A percentile compares a stretch with the other conserved stretches of the same genome.
Evolutionary conservation across 2,329 filamentous ascomycete species (phyloP).

Genomic region (Polytolypa hystricis): DNA sequence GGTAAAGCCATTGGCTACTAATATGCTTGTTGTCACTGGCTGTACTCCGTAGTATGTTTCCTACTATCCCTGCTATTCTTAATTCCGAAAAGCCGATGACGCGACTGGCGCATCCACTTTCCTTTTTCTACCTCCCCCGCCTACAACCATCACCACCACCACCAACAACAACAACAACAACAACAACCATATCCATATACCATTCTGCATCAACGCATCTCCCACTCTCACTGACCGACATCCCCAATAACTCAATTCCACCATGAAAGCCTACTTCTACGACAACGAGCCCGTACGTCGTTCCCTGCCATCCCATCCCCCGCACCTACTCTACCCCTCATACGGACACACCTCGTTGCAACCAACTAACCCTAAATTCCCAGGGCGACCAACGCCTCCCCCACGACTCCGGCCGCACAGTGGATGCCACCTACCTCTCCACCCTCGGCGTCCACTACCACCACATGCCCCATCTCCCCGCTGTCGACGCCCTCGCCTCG

Average conservation of each 20-base stretch:
- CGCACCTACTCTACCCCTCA: neutral
- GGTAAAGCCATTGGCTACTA: too few relatives aligned
- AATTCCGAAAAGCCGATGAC: too few relatives aligned
- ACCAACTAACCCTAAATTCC: constrained; percentile 4
- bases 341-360: neutral
- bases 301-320: constrained; percentile 2
- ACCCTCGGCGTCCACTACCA: constrained; percentile 73
- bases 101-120: too few relatives aligned
- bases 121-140: too few relatives aligned
- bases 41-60: too few relatives aligned
- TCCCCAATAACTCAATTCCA: constrained; percentile 13
- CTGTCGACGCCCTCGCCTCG: constrained; percentile 62
- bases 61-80: too few relatives aligned
- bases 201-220: too few relatives aligned
- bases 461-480: constrained; percentile 50
- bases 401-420: constrained; percentile 69
- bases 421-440: constrained; percentile 55
- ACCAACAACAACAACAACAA: too few relatives aligned
- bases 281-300: constrained; percentile 50
- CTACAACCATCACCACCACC: too few relatives aligned
- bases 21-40: too few relatives aligned
- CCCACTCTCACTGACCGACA: neutral
- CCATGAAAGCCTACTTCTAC: constrained; percentile 61
- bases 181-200: too few relatives aligned
- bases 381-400: constrained; percentile 87